Evolutionary conservation across 306 rosid genomes (phyloP), one percentile per base, ranked within the genome.

Genomic region (Ziziphus jujuba): DNA sequence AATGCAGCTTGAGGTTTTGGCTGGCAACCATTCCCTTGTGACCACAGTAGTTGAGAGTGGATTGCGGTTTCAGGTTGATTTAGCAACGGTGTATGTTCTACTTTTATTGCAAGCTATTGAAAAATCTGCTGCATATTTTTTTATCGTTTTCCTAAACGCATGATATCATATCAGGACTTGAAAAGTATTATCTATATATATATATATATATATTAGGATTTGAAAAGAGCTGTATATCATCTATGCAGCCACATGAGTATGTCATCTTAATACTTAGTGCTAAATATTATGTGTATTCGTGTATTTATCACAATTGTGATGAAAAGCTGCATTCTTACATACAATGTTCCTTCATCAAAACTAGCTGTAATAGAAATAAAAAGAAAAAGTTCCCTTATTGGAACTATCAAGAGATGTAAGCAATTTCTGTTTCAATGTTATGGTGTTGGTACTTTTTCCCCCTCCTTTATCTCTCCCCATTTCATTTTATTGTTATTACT

Each of bases 1-100:
- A 65, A 93, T 93, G 98, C 96, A 83, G 83, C 91, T 93, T 56
- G 96, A 93, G 72, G 95, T 93, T 81, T 86, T 93, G 61, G 95
- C 96, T 40, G 98, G 98, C 77, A 93, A 88, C 71, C 96, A 75
- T 68, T 93, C 98, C 59, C 97, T 93, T 35, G 95, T 88, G 80
- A 90, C 98, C 35, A 90, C 84, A 31, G 83, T 90, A 43, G 86
- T 79, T 73, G 98, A 93, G 77, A 93, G 86, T 51, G 98, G 97
- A 35, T 54, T 93, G 70, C 86, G 87, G 71, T 93, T 93, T 82
- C 90, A 90, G 59, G 87, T 90, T 84, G 96, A 93, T 82, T 81
- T 93, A 66, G 88, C 95, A 81, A 71, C 91, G 71, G 98, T 93
- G 98, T 93, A 87, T 71, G 86, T 74, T 80, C 75, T 70, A 55